Evolutionary conservation across 2,329 filamentous ascomycete species (phyloP).

Genomic region (Beauveria varroae): DNA sequence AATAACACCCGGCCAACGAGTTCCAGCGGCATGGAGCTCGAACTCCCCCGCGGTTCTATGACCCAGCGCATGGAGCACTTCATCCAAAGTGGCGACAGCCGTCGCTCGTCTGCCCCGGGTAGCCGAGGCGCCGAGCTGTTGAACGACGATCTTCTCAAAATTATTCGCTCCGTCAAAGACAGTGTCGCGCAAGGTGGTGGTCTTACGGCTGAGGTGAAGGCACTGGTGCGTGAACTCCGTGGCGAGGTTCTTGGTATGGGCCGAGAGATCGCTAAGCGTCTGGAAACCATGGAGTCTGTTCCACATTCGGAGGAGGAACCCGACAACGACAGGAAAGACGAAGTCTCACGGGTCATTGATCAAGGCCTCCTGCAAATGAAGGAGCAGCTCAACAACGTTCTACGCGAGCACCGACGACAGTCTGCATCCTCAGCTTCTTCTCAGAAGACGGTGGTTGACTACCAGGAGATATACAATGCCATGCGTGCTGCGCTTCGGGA

Average conservation of each 20-base stretch:
- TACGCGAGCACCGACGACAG: conserved; percentile 66
- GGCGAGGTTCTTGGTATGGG: conserved; percentile 95
- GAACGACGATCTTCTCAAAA: conserved; percentile 72
- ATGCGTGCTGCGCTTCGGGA: conserved; percentile 69
- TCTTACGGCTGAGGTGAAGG: conserved; percentile 86
- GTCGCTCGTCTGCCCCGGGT: conserved; percentile 37
- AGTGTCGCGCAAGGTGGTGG: conserved; percentile 84
- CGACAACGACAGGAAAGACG: conserved; percentile 53
- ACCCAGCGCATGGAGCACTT: conserved; percentile 36
- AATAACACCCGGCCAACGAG: conserved; percentile 15
- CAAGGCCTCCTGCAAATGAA: conserved; percentile 76
- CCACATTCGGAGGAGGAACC: conserved; percentile 36
- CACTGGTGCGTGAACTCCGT: conserved; percentile 78
- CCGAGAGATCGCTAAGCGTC: conserved; percentile 74
- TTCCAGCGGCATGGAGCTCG: conserved; percentile 24
- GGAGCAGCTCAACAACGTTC: conserved; percentile 71
- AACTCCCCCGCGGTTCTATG: conserved; percentile 27
- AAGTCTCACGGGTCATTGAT: conserved; percentile 70
- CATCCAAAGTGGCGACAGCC: conserved; percentile 33
- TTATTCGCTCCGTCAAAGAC: conserved; percentile 82
- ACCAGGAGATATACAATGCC: conserved; percentile 78
- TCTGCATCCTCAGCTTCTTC: conserved; percentile 57
- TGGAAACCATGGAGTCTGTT: conserved; percentile 56
- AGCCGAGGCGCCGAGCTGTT: conserved; percentile 46
- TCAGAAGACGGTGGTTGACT: conserved; percentile 57